phyloP scores from a whole-genome alignment of 148 eudicot species.

The Cornus suecica region DNA sequence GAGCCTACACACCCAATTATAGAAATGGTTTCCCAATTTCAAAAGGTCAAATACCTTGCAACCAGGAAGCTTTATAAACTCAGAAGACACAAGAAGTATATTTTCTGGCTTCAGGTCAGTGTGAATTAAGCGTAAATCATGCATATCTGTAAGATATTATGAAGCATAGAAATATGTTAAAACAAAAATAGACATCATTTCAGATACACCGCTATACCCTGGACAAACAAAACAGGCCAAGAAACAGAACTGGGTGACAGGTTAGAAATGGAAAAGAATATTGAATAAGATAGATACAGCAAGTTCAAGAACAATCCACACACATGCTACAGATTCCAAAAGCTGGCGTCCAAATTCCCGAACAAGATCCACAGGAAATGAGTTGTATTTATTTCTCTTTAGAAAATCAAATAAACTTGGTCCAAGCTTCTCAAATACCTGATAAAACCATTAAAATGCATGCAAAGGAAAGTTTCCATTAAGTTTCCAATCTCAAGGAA shows the following conservation, averaged over 20 bases:
- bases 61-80: conserved; percentile 70
- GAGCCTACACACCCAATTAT: conserved; percentile 23
- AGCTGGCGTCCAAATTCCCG: conserved; percentile 94
- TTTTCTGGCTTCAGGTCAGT: conserved; percentile 98
- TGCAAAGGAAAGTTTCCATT: conserved; percentile 42
- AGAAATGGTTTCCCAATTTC: conserved; percentile 23
- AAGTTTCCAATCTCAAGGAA: conserved; percentile 30
- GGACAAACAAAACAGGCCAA: conserved; percentile 17
- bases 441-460: conserved; percentile 57
- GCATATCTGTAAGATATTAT: conserved; percentile 70
- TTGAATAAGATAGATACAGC: conserved; percentile 21
- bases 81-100: conserved; percentile 81
- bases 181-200: conserved; percentile 5
- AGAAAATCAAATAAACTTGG: conserved; percentile 92
- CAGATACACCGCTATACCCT: conserved; percentile 13
- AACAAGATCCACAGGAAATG: conserved; percentile 92
- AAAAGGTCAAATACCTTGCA: conserved; percentile 61
- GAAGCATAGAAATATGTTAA: conserved; percentile 27
- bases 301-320: conserved; percentile 56
- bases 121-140: conserved; percentile 78
- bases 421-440: conserved; percentile 99
- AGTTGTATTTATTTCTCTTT: conserved; percentile 76
- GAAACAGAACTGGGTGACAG: conserved; percentile 21
- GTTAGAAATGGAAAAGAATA: conserved; percentile 27
- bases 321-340: conserved; percentile 98